phyloP scores from a whole-genome alignment of 1,284 basidiomycete species.

The Cronartium quercuum region DNA sequence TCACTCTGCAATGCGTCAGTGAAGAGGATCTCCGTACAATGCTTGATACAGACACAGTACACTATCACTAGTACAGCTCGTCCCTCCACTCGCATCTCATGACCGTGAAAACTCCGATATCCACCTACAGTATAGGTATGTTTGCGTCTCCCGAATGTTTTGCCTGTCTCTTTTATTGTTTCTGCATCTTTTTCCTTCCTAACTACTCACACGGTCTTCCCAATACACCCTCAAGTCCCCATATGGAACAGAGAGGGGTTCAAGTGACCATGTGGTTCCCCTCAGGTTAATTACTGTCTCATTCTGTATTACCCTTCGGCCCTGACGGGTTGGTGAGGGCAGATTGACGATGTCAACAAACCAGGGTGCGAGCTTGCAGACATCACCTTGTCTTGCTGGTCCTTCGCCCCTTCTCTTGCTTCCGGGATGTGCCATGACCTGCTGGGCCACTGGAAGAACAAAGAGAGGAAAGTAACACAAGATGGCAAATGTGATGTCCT shows the following conservation, averaged over 20 bases:
- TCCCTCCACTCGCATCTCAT: not conserved
- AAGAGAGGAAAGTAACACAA: not conserved
- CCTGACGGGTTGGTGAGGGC: too few species aligned
- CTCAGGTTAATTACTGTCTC: not conserved
- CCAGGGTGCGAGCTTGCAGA: too few species aligned
- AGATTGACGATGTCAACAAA: too few species aligned
- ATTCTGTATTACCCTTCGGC: too few species aligned
- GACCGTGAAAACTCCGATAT: not conserved
- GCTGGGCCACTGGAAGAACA: conserved; percentile 33
- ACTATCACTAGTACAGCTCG: not conserved
- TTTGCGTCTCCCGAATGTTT: too few species aligned
- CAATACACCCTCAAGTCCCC: conserved; percentile 32
- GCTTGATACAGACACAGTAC: not conserved
- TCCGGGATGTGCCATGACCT: not conserved
- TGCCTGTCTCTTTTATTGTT: not conserved
- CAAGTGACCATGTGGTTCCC: too few species aligned
- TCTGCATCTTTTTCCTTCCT: not conserved
- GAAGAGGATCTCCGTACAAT: not conserved
- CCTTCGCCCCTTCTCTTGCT: not conserved
- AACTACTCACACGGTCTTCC: conserved; percentile 20
- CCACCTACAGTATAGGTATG: not conserved
- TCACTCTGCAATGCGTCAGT: not conserved
- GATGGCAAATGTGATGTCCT: not conserved
- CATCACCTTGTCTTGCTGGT: too few species aligned
- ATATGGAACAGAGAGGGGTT: not conserved